These are phyloP conservation scores for Cynanchum wilfordii DNA, from an alignment of 257 asterid species.

Conservation along the genomic window DNA sequence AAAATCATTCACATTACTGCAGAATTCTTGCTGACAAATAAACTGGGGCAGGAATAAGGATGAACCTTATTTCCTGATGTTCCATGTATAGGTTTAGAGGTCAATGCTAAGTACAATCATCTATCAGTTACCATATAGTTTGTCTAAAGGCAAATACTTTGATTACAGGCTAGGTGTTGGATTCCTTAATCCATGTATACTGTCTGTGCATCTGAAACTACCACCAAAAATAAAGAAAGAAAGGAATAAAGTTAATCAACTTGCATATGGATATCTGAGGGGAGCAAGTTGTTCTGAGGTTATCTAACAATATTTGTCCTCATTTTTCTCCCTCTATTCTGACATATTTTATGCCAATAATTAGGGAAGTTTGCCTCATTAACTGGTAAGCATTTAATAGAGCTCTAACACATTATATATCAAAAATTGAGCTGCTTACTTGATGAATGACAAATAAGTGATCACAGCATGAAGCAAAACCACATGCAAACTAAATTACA, in stretches of 20 bases:
- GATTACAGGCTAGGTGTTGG: no score
- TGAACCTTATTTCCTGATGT: no score
- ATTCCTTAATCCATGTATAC: neutral
- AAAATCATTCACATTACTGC: neutral
- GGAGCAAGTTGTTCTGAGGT: neutral
- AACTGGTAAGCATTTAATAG: neutral
- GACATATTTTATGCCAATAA: neutral
- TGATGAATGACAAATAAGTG: neutral
- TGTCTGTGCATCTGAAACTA: neutral
- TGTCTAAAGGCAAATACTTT: no score
- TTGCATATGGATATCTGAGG: neutral
- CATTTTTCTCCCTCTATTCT: neutral
- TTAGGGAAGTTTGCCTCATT: neutral
- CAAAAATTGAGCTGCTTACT: neutral
- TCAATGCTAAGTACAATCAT: no score
- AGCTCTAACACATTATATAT: neutral
- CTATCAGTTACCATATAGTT: no score
- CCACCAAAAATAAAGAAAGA: neutral
- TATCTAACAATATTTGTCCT: neutral
- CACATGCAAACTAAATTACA: neutral
- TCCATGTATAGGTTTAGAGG: no score
- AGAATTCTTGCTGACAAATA: neutral
- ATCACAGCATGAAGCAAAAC: neutral
- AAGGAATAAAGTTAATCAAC: neutral
- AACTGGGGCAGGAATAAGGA: neutral